These are phyloP conservation scores for Tulasnella sp. DNA, from an alignment of 768 basidiomycete species.

Conservation along the genomic window DNA sequence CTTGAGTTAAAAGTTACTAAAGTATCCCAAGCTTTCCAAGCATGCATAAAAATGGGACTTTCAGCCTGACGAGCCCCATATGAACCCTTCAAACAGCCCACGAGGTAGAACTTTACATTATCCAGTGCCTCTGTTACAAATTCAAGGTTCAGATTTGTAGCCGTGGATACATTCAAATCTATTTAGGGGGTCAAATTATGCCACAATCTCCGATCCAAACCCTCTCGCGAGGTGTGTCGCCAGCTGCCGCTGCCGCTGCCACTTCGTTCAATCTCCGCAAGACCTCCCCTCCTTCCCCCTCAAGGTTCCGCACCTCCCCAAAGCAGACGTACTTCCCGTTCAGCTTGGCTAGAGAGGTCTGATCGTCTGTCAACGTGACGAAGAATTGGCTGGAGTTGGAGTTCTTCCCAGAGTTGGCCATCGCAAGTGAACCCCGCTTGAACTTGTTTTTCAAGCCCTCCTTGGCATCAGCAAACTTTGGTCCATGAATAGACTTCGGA, in stretches of 20 bases:
- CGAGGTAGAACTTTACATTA: no score
- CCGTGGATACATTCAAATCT: not conserved
- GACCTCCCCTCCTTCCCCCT: constrained; percentile 26
- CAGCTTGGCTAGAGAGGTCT: constrained; percentile 35
- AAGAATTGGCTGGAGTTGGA: constrained; percentile 39
- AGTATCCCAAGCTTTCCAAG: no score
- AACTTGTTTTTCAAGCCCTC: constrained; percentile 37
- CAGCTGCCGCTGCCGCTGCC: constrained; percentile 23
- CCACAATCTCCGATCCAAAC: constrained; percentile 40
- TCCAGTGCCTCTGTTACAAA: no score
- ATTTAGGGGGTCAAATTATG: constrained; percentile 4
- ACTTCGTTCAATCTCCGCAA: constrained; percentile 30
- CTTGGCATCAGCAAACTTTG: constrained; percentile 43
- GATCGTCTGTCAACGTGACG: constrained; percentile 36
- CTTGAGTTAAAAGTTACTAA: no score
- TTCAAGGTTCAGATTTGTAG: no score
- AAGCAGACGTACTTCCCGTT: constrained; percentile 42
- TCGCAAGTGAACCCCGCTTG: constrained; percentile 37
- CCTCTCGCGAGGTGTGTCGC: constrained; percentile 27
- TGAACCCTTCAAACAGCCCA: no score
- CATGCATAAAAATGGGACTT: no score
- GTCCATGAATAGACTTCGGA: constrained; percentile 37
- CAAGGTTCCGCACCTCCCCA: constrained; percentile 26
- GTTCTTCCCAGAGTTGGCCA: constrained; percentile 44
- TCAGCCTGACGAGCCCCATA: no score